Evolutionary conservation across 495 filamentous ascomycete genomes (phyloP), one percentile per base, ranked within the genome.

Genomic region (Penicillium pancosmium): DNA sequence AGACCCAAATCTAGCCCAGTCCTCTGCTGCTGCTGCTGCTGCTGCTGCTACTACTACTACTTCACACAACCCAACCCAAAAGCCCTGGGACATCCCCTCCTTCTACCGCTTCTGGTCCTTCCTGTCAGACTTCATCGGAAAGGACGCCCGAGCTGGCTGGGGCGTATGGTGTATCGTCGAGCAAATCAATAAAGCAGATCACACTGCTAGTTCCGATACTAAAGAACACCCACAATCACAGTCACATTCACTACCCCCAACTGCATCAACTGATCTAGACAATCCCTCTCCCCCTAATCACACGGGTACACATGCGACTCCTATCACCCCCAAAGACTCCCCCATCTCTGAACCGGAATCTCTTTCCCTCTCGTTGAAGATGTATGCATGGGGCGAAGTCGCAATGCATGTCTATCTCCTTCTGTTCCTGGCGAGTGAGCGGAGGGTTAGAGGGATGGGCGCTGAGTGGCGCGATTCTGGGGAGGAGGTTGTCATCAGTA

Each of bases 331-430:
- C 23, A 23, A 23, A 23, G 23, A 23, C 2, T 2, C 41, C 2
- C 6, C 6, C 23, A 27, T 9, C 10, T 2, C 46, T 2, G 46
- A 4, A 4, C 7, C 46, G 0, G 46, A 11, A 4, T 25, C 46
- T 13, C 11, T 48, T 12, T 11, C 54, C 12, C 36, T 77, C 12
- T 63, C 63, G 0, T 72, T 87, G 5, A 81, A 84, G 38, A 69
- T 89, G 0, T 91, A 85, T 59, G 86, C 87, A 55, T 93, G 86
- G 83, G 89, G 88, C 0, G 74, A 79, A 21, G 72, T 87, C 5
- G 80, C 81, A 1, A 72, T 77, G 34, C 84, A 92, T 62, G 69
- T 90, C 36, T 91, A 88, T 60, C 65, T 89, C 2, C 59, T 91
- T 15, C 59, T 91, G 2, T 90, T 85, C 59, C 60, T 91, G 7